Evolutionary conservation across 2,329 filamentous ascomycete species (phyloP).

Genomic region (Diaporthe eres): DNA sequence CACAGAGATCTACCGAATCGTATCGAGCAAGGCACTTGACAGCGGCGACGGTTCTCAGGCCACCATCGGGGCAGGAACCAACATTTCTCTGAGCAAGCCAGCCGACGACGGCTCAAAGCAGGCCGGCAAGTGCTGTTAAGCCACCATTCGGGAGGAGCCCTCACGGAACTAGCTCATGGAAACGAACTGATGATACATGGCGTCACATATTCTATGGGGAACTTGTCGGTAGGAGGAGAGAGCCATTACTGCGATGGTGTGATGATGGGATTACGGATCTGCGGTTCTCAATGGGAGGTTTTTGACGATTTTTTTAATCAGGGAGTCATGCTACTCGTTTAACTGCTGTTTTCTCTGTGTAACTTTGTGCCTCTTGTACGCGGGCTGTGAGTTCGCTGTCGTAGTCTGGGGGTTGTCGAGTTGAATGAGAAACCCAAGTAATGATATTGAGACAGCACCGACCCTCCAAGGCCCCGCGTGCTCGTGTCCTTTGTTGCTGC

Average conservation of each 20-base stretch:
- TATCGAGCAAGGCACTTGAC: conserved; percentile 97
- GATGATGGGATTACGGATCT: conserved; percentile 40
- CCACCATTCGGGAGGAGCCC: conserved; percentile 42
- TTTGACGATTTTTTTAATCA: conserved; percentile 43
- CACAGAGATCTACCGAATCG: conserved; percentile 98
- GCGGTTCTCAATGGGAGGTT: conserved; percentile 39
- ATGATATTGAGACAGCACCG: conserved; percentile 16
- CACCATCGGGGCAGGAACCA: conserved; percentile 83
- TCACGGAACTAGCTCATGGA: conserved; percentile 47
- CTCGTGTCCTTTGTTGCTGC: conserved; percentile 32
- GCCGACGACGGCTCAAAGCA: conserved; percentile 82
- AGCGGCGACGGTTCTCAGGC: conserved; percentile 86
- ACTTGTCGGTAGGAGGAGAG: conserved; percentile 44
- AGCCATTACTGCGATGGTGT: conserved; percentile 37
- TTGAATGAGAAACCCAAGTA: conserved; percentile 32
- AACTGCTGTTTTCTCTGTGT: conserved; percentile 39
- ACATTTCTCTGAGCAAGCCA: conserved; percentile 89
- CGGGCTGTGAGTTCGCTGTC: conserved; percentile 7
- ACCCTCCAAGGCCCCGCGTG: background rate
- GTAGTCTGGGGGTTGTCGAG: conserved; percentile 18
- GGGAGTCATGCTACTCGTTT: conserved; percentile 45
- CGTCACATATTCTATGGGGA: conserved; percentile 51
- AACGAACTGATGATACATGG: conserved; percentile 51
- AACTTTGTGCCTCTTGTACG: conserved; percentile 32
- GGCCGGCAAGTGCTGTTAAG: conserved; percentile 85